Base-by-base conservation (phyloP, 306 rosid species). In the Ormosia emarginata region DNA sequence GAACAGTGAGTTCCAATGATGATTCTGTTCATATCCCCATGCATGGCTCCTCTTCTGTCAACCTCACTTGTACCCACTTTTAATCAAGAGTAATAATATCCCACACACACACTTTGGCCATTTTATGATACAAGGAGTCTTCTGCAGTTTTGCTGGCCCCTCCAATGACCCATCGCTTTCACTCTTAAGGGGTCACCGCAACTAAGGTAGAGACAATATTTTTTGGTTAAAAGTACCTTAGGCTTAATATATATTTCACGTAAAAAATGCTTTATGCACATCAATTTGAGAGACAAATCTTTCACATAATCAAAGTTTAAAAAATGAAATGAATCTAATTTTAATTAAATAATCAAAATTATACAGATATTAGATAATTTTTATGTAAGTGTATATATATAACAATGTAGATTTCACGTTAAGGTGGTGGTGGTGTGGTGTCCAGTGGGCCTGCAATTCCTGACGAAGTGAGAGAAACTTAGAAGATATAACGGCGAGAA, bases 1-100 rank as follows among this genome's bases (percentile, higher is more conserved):
- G 86, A 89, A 91, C 91, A 91, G 93, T 91, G 86, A 86, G 90
- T 84, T 85, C 85, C 91, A 82, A 89, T 91, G 83, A 86, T 91
- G 86, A 61, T 61, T 79, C 78, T 85, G 79, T 85, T 37, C 33
- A 49, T 59, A 86, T 79, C 64, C 70, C 82, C 82, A 87, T 89
- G 86, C 88, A 84, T 47, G 43, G 69, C 82, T 85, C 82, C 73
- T 80, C 85, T 62, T 64, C 14, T 67, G 90, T 88, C 90, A 77
- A 13, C 81, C 66, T 85, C 90, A 84, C 77, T 62, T 62, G 59
- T 79, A 77, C 87, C 75, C 32, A 33, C 43, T 14, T 49, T 36
- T 18, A 61, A 56, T 41, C 80, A 76, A 78, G 57, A 37, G 8
- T 40, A 63, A 83, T 64, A 59, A 52, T 44, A 76, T 75, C 68